Conservation (phyloP, 257 asterid species). For the Solanum sejunctum region DNA sequence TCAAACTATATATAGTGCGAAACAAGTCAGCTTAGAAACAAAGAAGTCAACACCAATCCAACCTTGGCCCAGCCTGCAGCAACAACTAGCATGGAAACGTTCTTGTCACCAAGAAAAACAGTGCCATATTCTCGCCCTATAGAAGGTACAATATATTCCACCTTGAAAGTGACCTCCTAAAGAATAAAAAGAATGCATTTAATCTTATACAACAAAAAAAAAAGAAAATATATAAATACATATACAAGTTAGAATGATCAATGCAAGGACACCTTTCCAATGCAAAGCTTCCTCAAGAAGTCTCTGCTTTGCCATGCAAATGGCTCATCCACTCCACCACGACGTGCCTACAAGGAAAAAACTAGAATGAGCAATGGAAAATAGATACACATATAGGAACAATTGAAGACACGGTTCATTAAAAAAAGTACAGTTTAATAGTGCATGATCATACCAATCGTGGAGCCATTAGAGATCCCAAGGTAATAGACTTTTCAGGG, state of each 20-base stretch:
- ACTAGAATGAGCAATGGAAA: background rate
- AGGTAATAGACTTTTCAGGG: constrained; percentile 78
- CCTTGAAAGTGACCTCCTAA: constrained; percentile 84
- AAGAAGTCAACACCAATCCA: background rate
- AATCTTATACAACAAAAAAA: background rate
- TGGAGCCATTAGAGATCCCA: constrained; percentile 89
- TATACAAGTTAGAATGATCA: background rate
- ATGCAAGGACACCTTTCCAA: constrained; percentile 59
- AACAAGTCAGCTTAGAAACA: background rate
- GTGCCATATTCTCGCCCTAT: constrained; percentile 88
- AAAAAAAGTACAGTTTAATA: background rate
- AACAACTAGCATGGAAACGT: constrained; percentile 66
- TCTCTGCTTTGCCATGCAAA: constrained; percentile 99
- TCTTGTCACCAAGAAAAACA: constrained; percentile 73
- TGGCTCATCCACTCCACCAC: constrained; percentile 86
- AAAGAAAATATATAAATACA: background rate
- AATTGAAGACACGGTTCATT: background rate
- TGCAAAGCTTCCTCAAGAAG: constrained; percentile 73
- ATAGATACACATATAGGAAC: background rate
- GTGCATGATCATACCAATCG: constrained; percentile 46
- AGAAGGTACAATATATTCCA: constrained; percentile 80
- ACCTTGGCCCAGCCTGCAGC: constrained; percentile 99
- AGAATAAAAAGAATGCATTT: background rate
- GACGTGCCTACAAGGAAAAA: constrained; percentile 47
- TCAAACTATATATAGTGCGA: background rate